Evolutionary conservation across 225 moss, liverwort and hornwort species (phyloP).

Genomic region (Takakia lepidozioides): DNA sequence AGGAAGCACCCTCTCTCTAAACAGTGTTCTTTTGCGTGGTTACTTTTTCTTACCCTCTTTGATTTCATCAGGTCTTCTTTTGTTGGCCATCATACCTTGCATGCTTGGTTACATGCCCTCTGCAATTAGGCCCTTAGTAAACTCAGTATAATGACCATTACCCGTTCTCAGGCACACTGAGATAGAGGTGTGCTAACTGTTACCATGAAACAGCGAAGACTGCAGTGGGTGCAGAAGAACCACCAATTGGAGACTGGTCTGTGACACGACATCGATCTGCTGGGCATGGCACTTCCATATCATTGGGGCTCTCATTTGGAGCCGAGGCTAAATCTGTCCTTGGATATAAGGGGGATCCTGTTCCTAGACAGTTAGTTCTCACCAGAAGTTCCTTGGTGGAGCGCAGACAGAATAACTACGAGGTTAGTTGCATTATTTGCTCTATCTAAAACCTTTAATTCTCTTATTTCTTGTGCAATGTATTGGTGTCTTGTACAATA

Average conservation of each 20-base stretch:
- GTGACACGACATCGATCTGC: constrained; percentile 71
- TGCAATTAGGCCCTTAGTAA: too few species aligned
- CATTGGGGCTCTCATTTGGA: constrained; percentile 30
- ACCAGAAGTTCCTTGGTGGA: constrained; percentile 85
- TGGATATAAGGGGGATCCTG: constrained; percentile 60
- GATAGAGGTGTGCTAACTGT: constrained; percentile 23
- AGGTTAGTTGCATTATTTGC: constrained; percentile 32
- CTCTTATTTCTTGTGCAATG: too few species aligned
- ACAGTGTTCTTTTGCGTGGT: too few species aligned
- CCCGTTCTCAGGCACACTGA: too few species aligned
- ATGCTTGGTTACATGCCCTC: not conserved
- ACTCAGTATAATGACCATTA: too few species aligned
- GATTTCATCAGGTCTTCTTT: not conserved
- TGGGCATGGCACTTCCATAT: constrained; percentile 76
- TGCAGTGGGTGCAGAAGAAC: constrained; percentile 93
- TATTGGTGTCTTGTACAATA: too few species aligned
- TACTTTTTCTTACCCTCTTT: too few species aligned
- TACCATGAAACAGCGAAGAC: constrained; percentile 60
- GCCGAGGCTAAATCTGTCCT: constrained; percentile 61
- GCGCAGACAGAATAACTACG: constrained; percentile 85
- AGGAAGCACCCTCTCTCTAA: too few species aligned
- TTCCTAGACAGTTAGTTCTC: constrained; percentile 71
- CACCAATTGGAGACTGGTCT: constrained; percentile 90
- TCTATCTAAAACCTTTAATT: too few species aligned
- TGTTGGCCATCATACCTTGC: not conserved